Conservation (phyloP, 2,329 filamentous ascomycete species). For the Calonectria hongkongensis region DNA sequence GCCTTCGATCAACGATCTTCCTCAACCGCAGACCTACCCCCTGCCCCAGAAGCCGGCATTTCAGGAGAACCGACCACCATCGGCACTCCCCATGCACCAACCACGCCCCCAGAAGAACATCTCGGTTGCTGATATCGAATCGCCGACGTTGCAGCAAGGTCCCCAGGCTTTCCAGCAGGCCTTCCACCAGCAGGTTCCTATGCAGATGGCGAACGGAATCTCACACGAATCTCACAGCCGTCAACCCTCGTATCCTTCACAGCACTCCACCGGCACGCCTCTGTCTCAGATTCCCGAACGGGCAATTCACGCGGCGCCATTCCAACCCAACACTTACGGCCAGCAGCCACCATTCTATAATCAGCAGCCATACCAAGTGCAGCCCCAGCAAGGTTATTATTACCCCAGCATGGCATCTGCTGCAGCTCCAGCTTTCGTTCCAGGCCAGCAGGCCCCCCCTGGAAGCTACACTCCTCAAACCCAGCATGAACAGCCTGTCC, state of each 20-base stretch:
- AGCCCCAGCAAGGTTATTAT: conserved; percentile 78
- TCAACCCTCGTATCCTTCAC: conserved; percentile 81
- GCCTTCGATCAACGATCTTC: conserved; percentile 70
- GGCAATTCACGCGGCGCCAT: conserved; percentile 91
- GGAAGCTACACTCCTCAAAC: conserved; percentile 65
- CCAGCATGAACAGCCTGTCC: conserved; percentile 63
- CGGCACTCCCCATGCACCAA: conserved; percentile 87
- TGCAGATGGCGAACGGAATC: conserved; percentile 78
- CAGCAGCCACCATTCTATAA: conserved; percentile 74
- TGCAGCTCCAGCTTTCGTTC: conserved; percentile 74
- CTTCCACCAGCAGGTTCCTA: conserved; percentile 95
- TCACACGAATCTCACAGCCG: conserved; percentile 78
- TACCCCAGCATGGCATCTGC: conserved; percentile 74
- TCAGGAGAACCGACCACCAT: conserved; percentile 71
- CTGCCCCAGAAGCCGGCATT: conserved; percentile 75
- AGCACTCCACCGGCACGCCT: conserved; percentile 84
- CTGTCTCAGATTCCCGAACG: conserved; percentile 94
- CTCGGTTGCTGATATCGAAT: conserved; percentile 94
- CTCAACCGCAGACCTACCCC: conserved; percentile 75
- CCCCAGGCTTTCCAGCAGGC: conserved; percentile 89
- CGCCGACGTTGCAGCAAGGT: conserved; percentile 77
- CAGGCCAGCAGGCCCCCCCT: conserved; percentile 68
- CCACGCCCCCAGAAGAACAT: conserved; percentile 96
- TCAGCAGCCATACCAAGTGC: conserved; percentile 66
- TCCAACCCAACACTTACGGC: conserved; percentile 84